Evolutionary conservation across 2,329 filamentous ascomycete species (phyloP), one percentile per base, ranked within the genome.

Genomic region (Diaporthe sp.): DNA sequence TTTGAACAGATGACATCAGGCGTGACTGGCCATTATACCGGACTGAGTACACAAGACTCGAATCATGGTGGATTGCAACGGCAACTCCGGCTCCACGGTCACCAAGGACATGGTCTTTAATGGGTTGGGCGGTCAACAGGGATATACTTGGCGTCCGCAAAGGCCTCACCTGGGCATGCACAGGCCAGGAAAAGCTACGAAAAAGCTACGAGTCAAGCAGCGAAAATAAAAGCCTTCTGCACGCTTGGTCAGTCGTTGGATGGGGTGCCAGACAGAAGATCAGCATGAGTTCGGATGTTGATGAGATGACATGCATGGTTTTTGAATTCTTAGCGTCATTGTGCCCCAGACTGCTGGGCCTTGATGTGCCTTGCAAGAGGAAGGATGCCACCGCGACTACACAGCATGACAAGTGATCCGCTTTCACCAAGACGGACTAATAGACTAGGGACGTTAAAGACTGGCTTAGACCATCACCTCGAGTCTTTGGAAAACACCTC

Each of bases 1-100:
- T 66, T 25, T 51, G 19, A 37, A 8, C 44, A 51, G 27, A 66
- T 66, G 63, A 68, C 63, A 53, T 68, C 47, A 68, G 32, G 47
- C 25, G 32, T 39, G 47, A 53, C 32, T 53, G 63, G 9, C 32
- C 32, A 15, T 39, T 30, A 15, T 22, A 44, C 37, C 3, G 30
- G 19, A 35, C 13, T 25, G 37, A 27, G 22, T 17, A n/a, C 32
- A 19, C 30, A 51, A 22, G 42, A 51, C 44, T 66, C 44, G 61
- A 37, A 51, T 32, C 30, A 66, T 17, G 50, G 44, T 51, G 44
- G 47, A 9, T 19, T 68, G n/a, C 32, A 17, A 53, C 63, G 63
- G 63, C 63, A 51, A 68, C 44, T 68, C 63, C 63, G 63, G 32
- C 22, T 37, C 63, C 44, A 53, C 32, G 47, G n/a, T 19, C 30